Evolutionary conservation across 441 rosid genomes (phyloP).

Genomic region (Adansonia gregorii): DNA sequence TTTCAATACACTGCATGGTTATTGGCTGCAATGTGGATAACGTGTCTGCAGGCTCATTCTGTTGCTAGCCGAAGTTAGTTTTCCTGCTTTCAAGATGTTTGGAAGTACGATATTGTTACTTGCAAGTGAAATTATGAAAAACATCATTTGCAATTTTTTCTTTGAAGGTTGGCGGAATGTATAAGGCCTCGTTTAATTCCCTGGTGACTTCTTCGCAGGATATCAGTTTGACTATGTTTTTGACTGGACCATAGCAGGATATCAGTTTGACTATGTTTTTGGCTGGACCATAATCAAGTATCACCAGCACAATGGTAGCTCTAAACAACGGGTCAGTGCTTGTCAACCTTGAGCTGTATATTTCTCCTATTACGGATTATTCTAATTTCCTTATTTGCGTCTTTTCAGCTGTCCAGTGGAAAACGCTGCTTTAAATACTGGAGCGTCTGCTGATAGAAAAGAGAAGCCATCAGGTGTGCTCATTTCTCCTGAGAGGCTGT

Average conservation of each 20-base stretch:
- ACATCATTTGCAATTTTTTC: neutral
- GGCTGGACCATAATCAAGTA: conserved; percentile 81
- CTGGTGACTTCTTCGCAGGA: conserved; percentile 41
- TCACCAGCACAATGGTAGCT: conserved; percentile 62
- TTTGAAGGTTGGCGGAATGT: conserved; percentile 4
- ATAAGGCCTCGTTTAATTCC: neutral
- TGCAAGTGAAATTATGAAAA: neutral
- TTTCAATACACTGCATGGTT: neutral
- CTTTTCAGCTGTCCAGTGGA: conserved; percentile 43
- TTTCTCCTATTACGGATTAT: neutral
- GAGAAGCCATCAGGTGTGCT: conserved; percentile 61
- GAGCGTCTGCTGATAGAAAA: conserved; percentile 59
- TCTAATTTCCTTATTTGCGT: neutral
- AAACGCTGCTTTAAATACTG: conserved; percentile 41
- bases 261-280: conserved; percentile 76
- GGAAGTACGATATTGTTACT: neutral
- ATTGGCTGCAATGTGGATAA: neutral
- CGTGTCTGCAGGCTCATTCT: neutral
- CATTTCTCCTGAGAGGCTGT: conserved; percentile 14
- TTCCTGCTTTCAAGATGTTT: conserved; percentile 15
- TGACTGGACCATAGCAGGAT: conserved; percentile 50
- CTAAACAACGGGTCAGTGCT: conserved; percentile 61
- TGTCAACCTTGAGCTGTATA: conserved; percentile 11
- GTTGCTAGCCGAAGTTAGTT: neutral
- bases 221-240: conserved; percentile 78